Base-by-base conservation (phyloP, 257 asterid genomes). In the Avicennia marina region DNA sequence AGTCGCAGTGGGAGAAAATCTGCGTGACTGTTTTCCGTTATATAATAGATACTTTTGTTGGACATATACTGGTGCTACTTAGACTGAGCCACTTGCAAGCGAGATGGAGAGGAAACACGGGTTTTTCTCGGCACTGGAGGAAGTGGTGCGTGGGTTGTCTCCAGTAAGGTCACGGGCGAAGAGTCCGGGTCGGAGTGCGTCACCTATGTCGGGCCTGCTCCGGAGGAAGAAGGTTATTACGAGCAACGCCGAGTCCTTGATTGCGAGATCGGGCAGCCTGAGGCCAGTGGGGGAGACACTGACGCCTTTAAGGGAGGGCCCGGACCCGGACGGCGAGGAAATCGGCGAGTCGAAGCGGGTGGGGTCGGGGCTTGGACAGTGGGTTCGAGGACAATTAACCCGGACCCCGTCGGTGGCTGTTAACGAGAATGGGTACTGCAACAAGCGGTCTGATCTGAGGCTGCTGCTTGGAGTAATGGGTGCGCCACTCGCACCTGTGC, bases 401-500 rank as follows among this genome's bases (percentile, higher is more conserved):
- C 78, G 95, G 31, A 75, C 72, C 52, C 81, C 95, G 1, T 87
- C 96, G 10, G 68, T 73, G 10, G 66, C 85, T 34, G 68, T 79
- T 64, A 66, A 18, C 56, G 79, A 67, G 54, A 72, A 43, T 29
- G 89, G 72, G 42, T 62, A 55, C 44, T 40, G 44, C 62, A 68
- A 66, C 54, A 79, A 58, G 80, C 74, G 85, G 84, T 84, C 96
- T 50, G 98, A 91, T 78, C 82, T 85, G 82, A 69, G 98, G 63
- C 64, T 90, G 50, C 71, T 90, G 78, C 95, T 90, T 31, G 96
- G 98, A 6, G 96, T 87, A 10, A 84, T 90, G 98, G 98, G 98
- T 15, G 96, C 96, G 22, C 96, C 98, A 2, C 85, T 90, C 38
- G 95, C 94, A 2, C 98, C 98, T 38, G 88, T 90, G 74, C 85